Conservation (phyloP, 495 filamentous ascomycete genomes). For the Aspergillus coremiiformis region DNA sequence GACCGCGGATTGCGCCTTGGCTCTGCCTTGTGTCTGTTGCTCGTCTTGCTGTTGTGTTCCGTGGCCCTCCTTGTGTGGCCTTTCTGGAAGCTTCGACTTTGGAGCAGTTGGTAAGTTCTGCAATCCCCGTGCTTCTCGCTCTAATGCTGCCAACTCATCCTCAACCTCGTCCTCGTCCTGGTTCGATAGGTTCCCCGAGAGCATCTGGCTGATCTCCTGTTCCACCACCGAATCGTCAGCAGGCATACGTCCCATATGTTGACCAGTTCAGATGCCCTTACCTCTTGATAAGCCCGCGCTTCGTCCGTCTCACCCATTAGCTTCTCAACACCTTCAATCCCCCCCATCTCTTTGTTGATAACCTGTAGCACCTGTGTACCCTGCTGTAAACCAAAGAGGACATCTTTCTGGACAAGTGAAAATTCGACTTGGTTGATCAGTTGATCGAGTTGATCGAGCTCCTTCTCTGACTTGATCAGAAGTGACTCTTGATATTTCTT, state of each 20-base stretch:
- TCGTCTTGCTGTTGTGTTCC: conserved; percentile 16
- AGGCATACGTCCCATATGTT: background rate
- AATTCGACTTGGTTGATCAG: conserved; percentile 84
- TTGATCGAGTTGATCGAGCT: conserved; percentile 81
- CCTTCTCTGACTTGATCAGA: conserved; percentile 80
- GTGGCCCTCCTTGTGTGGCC: conserved; percentile 15
- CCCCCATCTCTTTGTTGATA: conserved; percentile 94
- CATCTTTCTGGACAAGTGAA: conserved; percentile 89
- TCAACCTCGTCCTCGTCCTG: conserved; percentile 98
- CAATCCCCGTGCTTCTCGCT: conserved; percentile 53
- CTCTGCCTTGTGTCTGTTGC: conserved; percentile 29
- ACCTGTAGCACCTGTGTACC: conserved; percentile 82
- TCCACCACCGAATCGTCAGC: conserved; percentile 10
- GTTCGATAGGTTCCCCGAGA: conserved; percentile 75
- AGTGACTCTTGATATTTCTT: conserved; percentile 97
- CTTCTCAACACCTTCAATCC: conserved; percentile 85
- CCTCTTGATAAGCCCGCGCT: conserved; percentile 79
- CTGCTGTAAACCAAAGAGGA: conserved; percentile 85
- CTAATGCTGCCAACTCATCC: conserved; percentile 78
- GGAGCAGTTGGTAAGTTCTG: conserved; percentile 56
- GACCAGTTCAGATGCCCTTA: conserved; percentile 26
- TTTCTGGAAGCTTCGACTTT: conserved; percentile 21
- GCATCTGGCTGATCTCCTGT: conserved; percentile 85
- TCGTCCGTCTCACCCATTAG: conserved; percentile 87
- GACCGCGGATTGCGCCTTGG: conserved; percentile 26